These are phyloP conservation scores for Phytophthora pseudosyringae DNA, from an alignment of 352 stramenopile genomes.

Conservation along the genomic window DNA sequence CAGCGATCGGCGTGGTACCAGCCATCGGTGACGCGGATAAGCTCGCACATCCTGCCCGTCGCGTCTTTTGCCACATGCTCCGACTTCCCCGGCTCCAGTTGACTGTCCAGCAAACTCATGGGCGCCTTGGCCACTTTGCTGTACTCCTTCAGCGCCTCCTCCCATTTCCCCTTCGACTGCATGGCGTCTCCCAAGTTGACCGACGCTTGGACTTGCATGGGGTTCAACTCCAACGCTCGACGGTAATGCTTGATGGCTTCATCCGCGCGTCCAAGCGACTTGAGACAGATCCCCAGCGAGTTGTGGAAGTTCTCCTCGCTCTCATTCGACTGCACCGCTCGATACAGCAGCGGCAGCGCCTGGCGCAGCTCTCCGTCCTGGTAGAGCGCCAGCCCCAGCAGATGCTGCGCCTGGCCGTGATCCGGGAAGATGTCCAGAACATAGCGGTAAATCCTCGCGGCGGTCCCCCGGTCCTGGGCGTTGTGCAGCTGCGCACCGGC, in stretches of 20 bases:
- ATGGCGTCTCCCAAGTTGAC: conserved; percentile 63
- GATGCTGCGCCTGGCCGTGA: conserved; percentile 52
- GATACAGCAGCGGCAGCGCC: conserved; percentile 46
- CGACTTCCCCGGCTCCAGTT: conserved; percentile 21
- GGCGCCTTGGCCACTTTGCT: conserved; percentile 43
- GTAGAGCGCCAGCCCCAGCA: conserved; percentile 55
- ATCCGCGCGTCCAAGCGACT: conserved; percentile 37
- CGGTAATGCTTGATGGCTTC: conserved; percentile 62
- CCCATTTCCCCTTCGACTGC: conserved; percentile 55
- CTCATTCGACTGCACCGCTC: conserved; percentile 51
- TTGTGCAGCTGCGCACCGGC: conserved; percentile 49
- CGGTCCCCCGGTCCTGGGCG: conserved; percentile 27
- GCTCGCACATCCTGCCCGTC: conserved; percentile 56
- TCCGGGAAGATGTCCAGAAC: conserved; percentile 64
- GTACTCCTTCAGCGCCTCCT: conserved; percentile 64
- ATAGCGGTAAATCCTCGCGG: conserved; percentile 52
- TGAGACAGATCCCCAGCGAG: conserved; percentile 60
- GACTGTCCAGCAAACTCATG: conserved; percentile 20
- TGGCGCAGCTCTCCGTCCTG: conserved; percentile 43
- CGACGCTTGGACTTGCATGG: conserved; percentile 47
- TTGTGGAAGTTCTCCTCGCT: conserved; percentile 60
- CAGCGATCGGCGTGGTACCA: conserved; percentile 60
- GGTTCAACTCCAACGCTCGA: conserved; percentile 55
- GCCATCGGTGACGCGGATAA: conserved; percentile 56
- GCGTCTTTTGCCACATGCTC: conserved; percentile 45